Conservation (phyloP, 352 stramenopile genomes). For the Pilasporangium apinafurcum region DNA sequence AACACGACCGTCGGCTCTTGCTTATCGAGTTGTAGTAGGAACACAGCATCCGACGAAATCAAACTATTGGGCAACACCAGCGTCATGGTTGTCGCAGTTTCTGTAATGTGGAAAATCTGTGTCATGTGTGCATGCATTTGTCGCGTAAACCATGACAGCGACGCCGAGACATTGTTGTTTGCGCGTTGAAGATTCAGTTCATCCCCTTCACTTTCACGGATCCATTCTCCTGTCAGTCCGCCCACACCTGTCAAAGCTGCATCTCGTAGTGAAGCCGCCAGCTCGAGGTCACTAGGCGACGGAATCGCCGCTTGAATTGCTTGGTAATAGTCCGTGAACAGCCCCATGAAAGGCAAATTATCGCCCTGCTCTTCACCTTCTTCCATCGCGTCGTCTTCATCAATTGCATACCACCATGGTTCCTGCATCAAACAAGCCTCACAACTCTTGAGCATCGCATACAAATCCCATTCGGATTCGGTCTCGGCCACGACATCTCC, state of each 20-base stretch:
- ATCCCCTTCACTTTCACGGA: conserved; percentile 28
- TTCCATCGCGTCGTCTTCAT: conserved; percentile 30
- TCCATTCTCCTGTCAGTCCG: conserved; percentile 43
- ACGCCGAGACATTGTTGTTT: conserved; percentile 14
- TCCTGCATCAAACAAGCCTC: conserved; percentile 48
- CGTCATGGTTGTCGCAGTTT: conserved; percentile 53
- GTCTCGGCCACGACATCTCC: conserved; percentile 25
- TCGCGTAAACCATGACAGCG: conserved; percentile 41
- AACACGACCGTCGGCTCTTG: conserved; percentile 31
- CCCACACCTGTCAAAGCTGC: conserved; percentile 27
- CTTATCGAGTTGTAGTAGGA: conserved; percentile 39
- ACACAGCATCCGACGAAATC: conserved; percentile 42
- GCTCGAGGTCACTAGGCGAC: conserved; percentile 34
- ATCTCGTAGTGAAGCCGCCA: conserved; percentile 30
- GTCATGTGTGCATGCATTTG: conserved; percentile 50
- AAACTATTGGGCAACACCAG: conserved; percentile 51
- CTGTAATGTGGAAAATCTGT: conserved; percentile 45
- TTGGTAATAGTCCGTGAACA: conserved; percentile 43
- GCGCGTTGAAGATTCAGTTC: conserved; percentile 27
- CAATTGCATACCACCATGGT: conserved; percentile 43
- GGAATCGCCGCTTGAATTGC: conserved; percentile 31
- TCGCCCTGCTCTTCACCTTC: conserved; percentile 19
- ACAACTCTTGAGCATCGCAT: conserved; percentile 52
- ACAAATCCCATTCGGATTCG: conserved; percentile 39
- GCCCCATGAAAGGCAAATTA: conserved; percentile 37